These are phyloP conservation scores for Metschnikowia gelsemii DNA, from an alignment of 805 yeast species.

Conservation along the genomic window DNA sequence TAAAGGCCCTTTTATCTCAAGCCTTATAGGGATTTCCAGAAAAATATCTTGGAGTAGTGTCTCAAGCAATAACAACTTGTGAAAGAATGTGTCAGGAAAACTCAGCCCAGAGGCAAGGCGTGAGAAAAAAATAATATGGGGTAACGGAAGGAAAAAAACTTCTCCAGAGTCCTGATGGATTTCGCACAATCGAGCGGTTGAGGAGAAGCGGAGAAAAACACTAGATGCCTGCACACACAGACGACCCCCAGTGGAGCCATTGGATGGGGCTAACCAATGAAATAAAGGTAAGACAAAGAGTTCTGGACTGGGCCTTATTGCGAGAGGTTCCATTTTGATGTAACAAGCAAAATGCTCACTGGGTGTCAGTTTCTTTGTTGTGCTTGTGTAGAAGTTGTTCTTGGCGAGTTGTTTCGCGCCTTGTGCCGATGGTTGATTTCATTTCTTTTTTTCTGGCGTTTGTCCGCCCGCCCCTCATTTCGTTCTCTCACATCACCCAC, in stretches of 20 bases:
- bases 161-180: constrained; percentile 20
- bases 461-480: constrained; percentile 3
- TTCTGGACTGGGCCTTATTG: too few species aligned
- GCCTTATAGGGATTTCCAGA: background rate
- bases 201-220: constrained; percentile 22
- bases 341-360: too few species aligned
- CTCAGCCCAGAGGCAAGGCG: constrained; percentile 4
- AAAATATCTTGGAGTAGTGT: background rate
- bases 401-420: background rate
- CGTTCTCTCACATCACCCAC: constrained; percentile 2
- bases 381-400: background rate
- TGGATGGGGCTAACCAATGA: constrained; percentile 2
- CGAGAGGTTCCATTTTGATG: too few species aligned
- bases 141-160: constrained; percentile 19
- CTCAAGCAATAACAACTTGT: background rate
- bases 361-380: too few species aligned
- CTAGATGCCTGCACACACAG: constrained; percentile 10
- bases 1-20: background rate
- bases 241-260: background rate
- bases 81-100: constrained; percentile 5
- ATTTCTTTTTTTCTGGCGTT: constrained; percentile 4
- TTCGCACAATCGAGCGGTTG: constrained; percentile 17
- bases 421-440: background rate
- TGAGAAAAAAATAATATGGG: constrained; percentile 20
- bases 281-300: background rate